Evolutionary conservation across 1,139 yeast species (phyloP), one percentile per base, ranked within the genome.

Genomic region (Meyerozyma elateridarum): DNA sequence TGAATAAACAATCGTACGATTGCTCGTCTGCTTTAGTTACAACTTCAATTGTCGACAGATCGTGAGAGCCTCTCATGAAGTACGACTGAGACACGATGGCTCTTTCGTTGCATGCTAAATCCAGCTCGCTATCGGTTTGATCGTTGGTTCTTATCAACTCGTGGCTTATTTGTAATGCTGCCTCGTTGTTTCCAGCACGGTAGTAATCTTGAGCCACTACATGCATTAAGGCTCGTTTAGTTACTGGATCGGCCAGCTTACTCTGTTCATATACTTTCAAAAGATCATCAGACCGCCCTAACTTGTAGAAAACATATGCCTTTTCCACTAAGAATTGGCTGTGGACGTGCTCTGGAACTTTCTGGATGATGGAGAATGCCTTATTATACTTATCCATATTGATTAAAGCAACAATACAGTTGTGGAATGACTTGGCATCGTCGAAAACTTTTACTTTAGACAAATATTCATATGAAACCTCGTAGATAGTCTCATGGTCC

Each of bases 191-290:
- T 6, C 95, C 96, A 22, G 56, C 54, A 49, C 79, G 79, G 61
- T 84, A 87, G 49, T 71, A 73, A 40, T 79, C 77, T 58, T 89
- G 98, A 0, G 96, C 96, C 40, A 79, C 57, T n/a, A 87, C 70
- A 52, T 88, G 95, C 34, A 70, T 59, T 38, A 85, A 58, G 0
- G 87, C 89, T 43, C 79, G 59, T 20, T 44, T 42, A 35, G 53
- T 37, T 20, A 47, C 38, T 14, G 41, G 42, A 9, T 48, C 37
- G 29, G 32, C 39, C 27, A 25, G 18, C 15, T 34, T 29, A 9
- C 66, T 44, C 6, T 46, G 29, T 19, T 59, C 40, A 41, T 69
- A 62, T 16, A 76, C 57, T 19, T 61, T 54, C 5, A 62, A 61
- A 35, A 79, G 63, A 32, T 64, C 60, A 5, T 49, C 47, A 14